Conservation (phyloP, 345 rosid genomes). For the Euphorbia peplus region DNA sequence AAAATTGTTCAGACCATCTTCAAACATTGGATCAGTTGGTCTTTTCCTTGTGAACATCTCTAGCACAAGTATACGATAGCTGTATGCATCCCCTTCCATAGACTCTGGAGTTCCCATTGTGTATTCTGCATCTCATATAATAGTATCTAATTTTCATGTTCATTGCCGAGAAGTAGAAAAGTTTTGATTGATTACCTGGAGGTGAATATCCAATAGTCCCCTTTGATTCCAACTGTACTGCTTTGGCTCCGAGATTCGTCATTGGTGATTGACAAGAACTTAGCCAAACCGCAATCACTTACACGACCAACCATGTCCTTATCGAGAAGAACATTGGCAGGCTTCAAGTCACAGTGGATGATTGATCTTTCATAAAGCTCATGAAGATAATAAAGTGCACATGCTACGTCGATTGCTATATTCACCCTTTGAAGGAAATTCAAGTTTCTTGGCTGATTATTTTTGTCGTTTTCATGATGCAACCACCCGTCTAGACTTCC, state of each 20-base stretch:
- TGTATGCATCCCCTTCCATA: constrained; percentile 15
- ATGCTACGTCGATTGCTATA: constrained; percentile 17
- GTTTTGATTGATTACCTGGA: constrained; percentile 6
- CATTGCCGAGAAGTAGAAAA: background rate
- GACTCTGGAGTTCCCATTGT: constrained; percentile 6
- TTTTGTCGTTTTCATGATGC: background rate
- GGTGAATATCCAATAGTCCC: constrained; percentile 25
- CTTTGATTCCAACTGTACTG: constrained; percentile 15
- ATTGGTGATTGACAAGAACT: background rate
- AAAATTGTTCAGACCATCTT: background rate
- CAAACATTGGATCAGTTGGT: constrained; percentile 10
- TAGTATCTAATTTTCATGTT: too few relatives aligned
- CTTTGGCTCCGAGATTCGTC: background rate
- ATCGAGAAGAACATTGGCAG: constrained; percentile 19
- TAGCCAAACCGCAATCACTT: constrained; percentile 17
- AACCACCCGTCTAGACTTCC: constrained; percentile 21
- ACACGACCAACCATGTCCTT: background rate
- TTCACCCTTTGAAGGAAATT: constrained; percentile 9
- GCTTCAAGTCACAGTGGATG: constrained; percentile 23
- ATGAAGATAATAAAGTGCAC: constrained; percentile 18
- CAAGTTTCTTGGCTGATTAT: background rate
- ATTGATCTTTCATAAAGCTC: constrained; percentile 13
- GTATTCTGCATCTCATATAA: constrained; percentile 5
- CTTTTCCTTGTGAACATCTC: constrained; percentile 19
- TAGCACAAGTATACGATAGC: constrained; percentile 17